A percentile compares a stretch with the other conserved stretches of the same genome.
These are phyloP conservation scores for Podospora anserina DNA, from an alignment of 495 filamentous ascomycete species.

Conservation along the genomic window DNA sequence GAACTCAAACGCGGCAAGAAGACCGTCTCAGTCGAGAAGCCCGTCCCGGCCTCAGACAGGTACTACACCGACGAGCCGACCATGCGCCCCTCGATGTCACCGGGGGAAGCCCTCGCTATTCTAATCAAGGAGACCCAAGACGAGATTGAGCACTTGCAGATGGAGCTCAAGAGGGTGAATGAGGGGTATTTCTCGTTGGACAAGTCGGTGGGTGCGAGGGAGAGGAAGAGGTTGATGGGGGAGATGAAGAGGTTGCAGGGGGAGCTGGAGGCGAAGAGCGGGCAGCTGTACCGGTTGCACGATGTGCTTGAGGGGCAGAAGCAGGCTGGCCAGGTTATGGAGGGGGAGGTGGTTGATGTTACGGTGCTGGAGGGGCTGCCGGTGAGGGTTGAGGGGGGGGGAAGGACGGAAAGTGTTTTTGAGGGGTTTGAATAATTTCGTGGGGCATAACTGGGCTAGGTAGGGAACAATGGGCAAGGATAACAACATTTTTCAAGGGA, in stretches of 20 bases:
- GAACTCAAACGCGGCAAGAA: conserved; percentile 46
- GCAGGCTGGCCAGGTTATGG: conserved; percentile 61
- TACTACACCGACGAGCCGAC: conserved; percentile 64
- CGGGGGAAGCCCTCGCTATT: conserved; percentile 70
- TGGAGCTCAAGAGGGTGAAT: conserved; percentile 58
- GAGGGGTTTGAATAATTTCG: no score
- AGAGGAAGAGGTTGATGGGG: conserved; percentile 60
- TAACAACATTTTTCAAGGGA: no score
- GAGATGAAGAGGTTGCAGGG: conserved; percentile 63
- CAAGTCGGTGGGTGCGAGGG: conserved; percentile 60
- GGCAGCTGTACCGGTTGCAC: conserved; percentile 83
- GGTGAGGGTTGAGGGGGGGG: conserved; percentile 17
- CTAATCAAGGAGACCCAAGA: conserved; percentile 79
- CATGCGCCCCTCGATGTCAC: conserved; percentile 70
- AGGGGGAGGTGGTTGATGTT: conserved; percentile 62
- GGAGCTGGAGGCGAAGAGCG: conserved; percentile 73
- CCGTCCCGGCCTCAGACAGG: conserved; percentile 68
- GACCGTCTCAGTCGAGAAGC: conserved; percentile 60
- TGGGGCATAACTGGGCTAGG: no score
- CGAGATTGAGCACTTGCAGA: conserved; percentile 77
- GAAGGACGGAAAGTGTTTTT: conserved; percentile 24
- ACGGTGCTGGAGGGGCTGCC: conserved; percentile 48
- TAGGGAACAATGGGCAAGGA: no score
- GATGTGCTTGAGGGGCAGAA: conserved; percentile 87
- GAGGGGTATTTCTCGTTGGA: conserved; percentile 64